These are phyloP conservation scores for Anethum foeniculum DNA, from an alignment of 140 eudicot species.

Conservation along the genomic window DNA sequence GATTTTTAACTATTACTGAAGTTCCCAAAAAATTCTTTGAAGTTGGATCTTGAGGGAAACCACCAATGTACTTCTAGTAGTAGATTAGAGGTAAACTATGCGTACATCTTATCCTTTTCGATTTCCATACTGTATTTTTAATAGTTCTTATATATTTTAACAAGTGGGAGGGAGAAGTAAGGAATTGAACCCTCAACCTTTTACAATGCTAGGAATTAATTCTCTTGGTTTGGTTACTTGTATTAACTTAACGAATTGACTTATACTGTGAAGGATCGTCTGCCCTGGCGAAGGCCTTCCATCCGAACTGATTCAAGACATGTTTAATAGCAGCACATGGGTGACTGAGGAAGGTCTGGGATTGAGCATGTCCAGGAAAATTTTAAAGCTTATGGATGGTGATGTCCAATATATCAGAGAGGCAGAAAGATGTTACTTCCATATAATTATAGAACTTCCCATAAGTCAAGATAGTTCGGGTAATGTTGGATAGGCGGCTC, in stretches of 20 bases:
- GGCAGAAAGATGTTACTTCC: slow-evolving; percentile 79
- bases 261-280: slow-evolving; percentile 50
- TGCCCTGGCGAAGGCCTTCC: slow-evolving; percentile 96
- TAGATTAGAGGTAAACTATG: no score
- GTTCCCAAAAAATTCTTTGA: no score
- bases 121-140: no score
- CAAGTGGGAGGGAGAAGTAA: neutral
- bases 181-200: neutral
- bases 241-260: neutral
- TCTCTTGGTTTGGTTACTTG: neutral
- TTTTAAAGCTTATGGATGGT: slow-evolving; percentile 82
- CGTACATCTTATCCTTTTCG: no score
- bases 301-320: slow-evolving; percentile 78
- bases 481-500: neutral
- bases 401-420: slow-evolving; percentile 93
- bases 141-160: neutral
- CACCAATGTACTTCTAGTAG: neutral
- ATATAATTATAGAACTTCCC: slow-evolving; percentile 57
- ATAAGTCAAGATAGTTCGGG: slow-evolving; percentile 20
- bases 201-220: neutral
- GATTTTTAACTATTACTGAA: no score
- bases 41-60: no score
- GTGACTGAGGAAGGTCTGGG: slow-evolving; percentile 81
- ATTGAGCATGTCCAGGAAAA: slow-evolving; percentile 75
- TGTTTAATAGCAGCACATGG: slow-evolving; percentile 82